These are phyloP conservation scores for Astrothelium subdiscretum DNA, from an alignment of 495 filamentous ascomycete genomes.

Conservation along the genomic window DNA sequence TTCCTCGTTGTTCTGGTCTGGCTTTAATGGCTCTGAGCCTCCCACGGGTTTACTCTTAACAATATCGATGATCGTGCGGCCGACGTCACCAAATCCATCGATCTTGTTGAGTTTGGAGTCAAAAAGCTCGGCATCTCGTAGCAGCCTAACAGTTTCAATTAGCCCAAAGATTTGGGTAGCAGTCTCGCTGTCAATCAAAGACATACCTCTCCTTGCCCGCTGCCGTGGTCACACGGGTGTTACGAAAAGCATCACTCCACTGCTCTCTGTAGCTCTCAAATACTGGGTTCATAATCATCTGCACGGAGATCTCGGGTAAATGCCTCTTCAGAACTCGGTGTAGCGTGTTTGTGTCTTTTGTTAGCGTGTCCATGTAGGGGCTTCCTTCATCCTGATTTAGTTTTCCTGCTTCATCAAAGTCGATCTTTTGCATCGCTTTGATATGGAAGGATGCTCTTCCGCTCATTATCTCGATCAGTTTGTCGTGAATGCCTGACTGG, in stretches of 20 bases:
- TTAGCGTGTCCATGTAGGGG: constrained; percentile 82
- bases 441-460: constrained; percentile 61
- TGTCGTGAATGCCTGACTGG: constrained; percentile 85
- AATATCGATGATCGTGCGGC: constrained; percentile 53
- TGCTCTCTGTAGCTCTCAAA: constrained; percentile 80
- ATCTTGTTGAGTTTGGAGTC: constrained; percentile 61
- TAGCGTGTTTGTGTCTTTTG: constrained; percentile 77
- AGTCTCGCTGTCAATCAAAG: background rate
- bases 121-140: constrained; percentile 69
- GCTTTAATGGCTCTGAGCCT: background rate
- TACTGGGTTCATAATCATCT: constrained; percentile 82
- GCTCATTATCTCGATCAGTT: constrained; percentile 92
- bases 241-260: constrained; percentile 62
- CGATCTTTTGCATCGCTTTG: constrained; percentile 59
- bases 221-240: constrained; percentile 53
- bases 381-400: constrained; percentile 33
- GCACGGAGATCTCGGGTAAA: constrained; percentile 63
- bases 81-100: constrained; percentile 64
- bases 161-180: constrained; percentile 8
- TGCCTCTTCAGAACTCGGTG: constrained; percentile 81
- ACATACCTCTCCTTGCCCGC: constrained; percentile 61
- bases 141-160: constrained; percentile 47
- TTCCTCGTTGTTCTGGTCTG: background rate
- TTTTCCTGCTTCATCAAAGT: constrained; percentile 48
- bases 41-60: constrained; percentile 45